Evolutionary conservation across 306 rosid species (phyloP), one percentile per base, ranked within the genome.

Genomic region (Sesbania bispinosa): DNA sequence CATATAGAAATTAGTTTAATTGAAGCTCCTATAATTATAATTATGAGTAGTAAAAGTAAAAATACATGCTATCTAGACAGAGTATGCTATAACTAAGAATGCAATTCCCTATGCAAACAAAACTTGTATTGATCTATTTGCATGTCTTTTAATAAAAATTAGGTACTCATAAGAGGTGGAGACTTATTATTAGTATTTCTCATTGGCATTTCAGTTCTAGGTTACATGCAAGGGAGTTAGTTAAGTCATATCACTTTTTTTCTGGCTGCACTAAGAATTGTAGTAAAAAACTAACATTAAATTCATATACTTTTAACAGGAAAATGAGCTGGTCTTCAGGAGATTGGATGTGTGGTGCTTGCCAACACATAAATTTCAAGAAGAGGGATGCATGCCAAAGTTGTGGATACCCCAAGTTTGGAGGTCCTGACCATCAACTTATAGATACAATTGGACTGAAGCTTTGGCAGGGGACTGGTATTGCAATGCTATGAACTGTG

Each of bases 301-400:
- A 32, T 62, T 23, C 1, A 46, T 6, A 59, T 8, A 26, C n/a
- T n/a, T 51, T 11, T 36, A 52, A 46, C 53, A 79, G 84, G 51
- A 45, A 84, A 85, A 92, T 92, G 98, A 90, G 92, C 82, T 86
- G 92, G 92, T 43, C 86, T 48, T 90, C 92, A 76, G 94, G 94
- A 83, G 98, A 92, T 65, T 92, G 98, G 98, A 83, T 86, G 88
- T 92, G 98, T 60, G 84, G 84, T 8, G 89, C 87, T 57, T 92
- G 98, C 88, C 89, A 89, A 80, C 92, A 92, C 85, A 3, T 71
- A 83, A 92, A 92, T 35, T 92, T 92, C 74, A 92, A 92, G 74
- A 92, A 89, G 75, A 68, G 98, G 23, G 96, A 89, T n/a, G 78
- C 87, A 36, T 92, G 98, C 73, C 96, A 89, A 46, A 83, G 79